Base-by-base conservation (phyloP, 2,329 filamentous ascomycete species). In the Aureobasidium leucospermi region DNA sequence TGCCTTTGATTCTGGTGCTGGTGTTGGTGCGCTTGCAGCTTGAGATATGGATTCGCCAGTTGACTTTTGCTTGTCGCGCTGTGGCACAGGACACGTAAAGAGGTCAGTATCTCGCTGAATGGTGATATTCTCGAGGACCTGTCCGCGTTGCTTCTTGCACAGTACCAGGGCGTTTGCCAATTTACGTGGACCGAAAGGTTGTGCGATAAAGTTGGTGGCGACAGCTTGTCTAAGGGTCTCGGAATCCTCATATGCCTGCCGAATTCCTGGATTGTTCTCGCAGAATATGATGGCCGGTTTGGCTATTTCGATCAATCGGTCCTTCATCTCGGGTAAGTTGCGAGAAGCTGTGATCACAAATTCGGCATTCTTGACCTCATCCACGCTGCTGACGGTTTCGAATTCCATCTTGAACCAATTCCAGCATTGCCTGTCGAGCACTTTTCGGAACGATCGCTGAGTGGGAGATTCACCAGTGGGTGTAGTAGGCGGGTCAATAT, bases 241-340 rank as follows among this genome's bases (percentile, higher is more conserved):
- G 28, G 6, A 31, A 6, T 39, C 32, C 4, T 6, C 23, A 15
- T 47, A 58, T 4, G 10, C 34, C 4, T 47, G 32, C n/a, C 43
- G 55, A 4, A 58, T 28, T 6, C 19, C 16, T 7, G 7, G 15
- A 15, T 13, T 43, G 29, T 38, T 68, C 61, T 31, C 67, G 64
- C 60, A 60, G 5, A 62, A 51, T 6, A 62, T 39, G n/a, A 62
- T 34, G 4, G 48, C 16, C 13, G 57, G 60, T n/a, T 41, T 52
- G 32, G 28, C 10, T n/a, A 56, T 32, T 4, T 52, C 29, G 19
- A 43, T 5, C 16, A 60, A n/a, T 7, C 23, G 23, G 2, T 46
- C 51, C 11, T 47, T 47, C 16, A 56, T 13, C 2, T 11, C 34
- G 1, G 49, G 38, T n/a, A 43, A 23, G 1, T 34, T 43, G 10